Percentiles rank a stretch among this genome's conserved stretches.
Conservation (phyloP, 1,139 yeast species). For the Geotrichum europaeum region DNA sequence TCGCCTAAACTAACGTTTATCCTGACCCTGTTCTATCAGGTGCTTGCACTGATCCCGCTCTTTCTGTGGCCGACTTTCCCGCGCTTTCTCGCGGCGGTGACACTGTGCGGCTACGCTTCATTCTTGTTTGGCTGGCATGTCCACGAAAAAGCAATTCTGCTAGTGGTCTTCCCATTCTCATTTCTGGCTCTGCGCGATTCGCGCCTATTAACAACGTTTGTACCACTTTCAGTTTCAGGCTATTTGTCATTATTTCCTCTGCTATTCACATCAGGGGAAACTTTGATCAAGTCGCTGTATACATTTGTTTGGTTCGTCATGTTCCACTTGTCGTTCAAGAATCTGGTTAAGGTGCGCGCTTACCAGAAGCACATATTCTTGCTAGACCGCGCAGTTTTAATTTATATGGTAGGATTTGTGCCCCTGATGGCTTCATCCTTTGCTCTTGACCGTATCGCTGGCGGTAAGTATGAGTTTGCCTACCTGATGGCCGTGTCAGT, state of each 20-base stretch:
- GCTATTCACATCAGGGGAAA: constrained; percentile 73
- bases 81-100: constrained; percentile 75
- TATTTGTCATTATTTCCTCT: constrained; percentile 86
- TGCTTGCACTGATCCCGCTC: constrained; percentile 66
- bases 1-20: constrained; percentile 72
- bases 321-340: constrained; percentile 64
- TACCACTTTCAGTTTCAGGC: constrained; percentile 72
- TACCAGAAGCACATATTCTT: constrained; percentile 49
- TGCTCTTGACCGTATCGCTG: constrained; percentile 49
- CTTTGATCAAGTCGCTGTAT: constrained; percentile 68
- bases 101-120: constrained; percentile 87
- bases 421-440: constrained; percentile 55
- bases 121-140: constrained; percentile 98
- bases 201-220: constrained; percentile 49
- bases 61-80: constrained; percentile 68
- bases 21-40: constrained; percentile 74
- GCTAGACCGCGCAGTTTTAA: constrained; percentile 62
- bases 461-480: constrained; percentile 49
- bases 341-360: constrained; percentile 54
- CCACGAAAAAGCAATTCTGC: constrained; percentile 89
- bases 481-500: constrained; percentile 78
- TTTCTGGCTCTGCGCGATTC: constrained; percentile 69
- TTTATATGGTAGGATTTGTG: constrained; percentile 62
- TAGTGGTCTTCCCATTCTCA: constrained; percentile 84
- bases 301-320: constrained; percentile 83